These are phyloP conservation scores for Erodium trifolium DNA, from an alignment of 441 rosid genomes.

Conservation along the genomic window DNA sequence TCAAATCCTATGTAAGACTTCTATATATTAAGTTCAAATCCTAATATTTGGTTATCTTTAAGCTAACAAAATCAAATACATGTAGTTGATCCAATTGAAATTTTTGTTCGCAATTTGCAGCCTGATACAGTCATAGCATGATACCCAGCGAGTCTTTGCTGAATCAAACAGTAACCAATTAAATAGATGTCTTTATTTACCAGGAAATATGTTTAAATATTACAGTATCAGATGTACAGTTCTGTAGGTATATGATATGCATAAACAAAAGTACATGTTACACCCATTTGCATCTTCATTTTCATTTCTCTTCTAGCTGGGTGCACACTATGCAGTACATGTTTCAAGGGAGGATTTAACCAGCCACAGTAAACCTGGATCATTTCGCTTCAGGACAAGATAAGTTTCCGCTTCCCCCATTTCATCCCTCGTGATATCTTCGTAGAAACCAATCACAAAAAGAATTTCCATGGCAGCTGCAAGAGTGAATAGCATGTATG, in stretches of 20 bases:
- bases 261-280: slow-evolving; percentile 3
- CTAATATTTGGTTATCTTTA: too few relatives aligned
- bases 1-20: too few relatives aligned
- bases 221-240: slow-evolving; percentile 7
- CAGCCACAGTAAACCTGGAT: slow-evolving; percentile 90
- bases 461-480: slow-evolving; percentile 86
- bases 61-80: too few relatives aligned
- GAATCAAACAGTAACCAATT: too few relatives aligned
- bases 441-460: slow-evolving; percentile 58
- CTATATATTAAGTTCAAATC: too few relatives aligned
- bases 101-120: too few relatives aligned
- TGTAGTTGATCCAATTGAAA: too few relatives aligned
- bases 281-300: neutral
- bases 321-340: slow-evolving; percentile 26
- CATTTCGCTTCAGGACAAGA: slow-evolving; percentile 74
- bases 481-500: slow-evolving; percentile 4
- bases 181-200: too few relatives aligned
- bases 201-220: neutral
- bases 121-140: too few relatives aligned
- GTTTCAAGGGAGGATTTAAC: slow-evolving; percentile 74
- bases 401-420: slow-evolving; percentile 49
- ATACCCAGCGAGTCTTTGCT: too few relatives aligned
- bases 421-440: slow-evolving; percentile 43
- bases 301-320: neutral
- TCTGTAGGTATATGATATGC: neutral